phyloP scores from a whole-genome alignment of 495 filamentous ascomycete genomes.

The Tuber magnatum region DNA sequence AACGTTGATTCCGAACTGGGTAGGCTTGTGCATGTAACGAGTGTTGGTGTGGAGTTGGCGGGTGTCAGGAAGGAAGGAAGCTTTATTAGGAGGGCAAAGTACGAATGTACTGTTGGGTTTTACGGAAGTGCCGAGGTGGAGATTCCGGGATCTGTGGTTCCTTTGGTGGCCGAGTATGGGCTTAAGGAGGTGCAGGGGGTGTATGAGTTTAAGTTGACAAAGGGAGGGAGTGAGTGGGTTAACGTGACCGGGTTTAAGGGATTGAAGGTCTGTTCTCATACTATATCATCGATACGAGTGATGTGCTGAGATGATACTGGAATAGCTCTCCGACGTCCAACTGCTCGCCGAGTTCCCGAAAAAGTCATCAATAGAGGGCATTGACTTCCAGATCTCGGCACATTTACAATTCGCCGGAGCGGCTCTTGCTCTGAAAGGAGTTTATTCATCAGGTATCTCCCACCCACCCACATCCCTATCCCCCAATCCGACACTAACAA shows the following conservation, averaged over 20 bases:
- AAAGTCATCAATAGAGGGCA: conserved; percentile 1
- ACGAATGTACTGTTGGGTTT: conserved; percentile 24
- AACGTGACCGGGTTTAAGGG: conserved; percentile 31
- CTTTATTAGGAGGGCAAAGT: conserved; percentile 6
- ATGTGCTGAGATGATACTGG: conserved; percentile 6
- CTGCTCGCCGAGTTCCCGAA: conserved; percentile 19
- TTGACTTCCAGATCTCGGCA: conserved; percentile 17
- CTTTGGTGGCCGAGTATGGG: conserved; percentile 16
- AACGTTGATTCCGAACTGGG: conserved; percentile 16
- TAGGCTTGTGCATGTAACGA: conserved; percentile 14
- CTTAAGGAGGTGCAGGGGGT: conserved; percentile 16
- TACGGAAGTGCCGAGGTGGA: conserved; percentile 19
- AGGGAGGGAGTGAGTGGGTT: conserved; percentile 22
- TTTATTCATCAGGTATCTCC: conserved; percentile 22
- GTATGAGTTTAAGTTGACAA: conserved; percentile 18
- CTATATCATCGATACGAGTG: not conserved
- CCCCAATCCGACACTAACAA: not conserved
- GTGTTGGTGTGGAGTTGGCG: conserved; percentile 24
- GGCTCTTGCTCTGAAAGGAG: conserved; percentile 16
- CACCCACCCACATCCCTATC: not conserved
- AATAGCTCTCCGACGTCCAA: conserved; percentile 22
- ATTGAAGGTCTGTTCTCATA: conserved; percentile 21
- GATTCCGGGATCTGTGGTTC: conserved; percentile 26
- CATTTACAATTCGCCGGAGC: conserved; percentile 16
- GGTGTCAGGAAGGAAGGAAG: not conserved